Percentiles rank a stretch among this genome's conserved stretches.
Evolutionary conservation across 352 stramenopile genomes (phyloP).

Genomic region (Salisapilia sapeloensis): DNA sequence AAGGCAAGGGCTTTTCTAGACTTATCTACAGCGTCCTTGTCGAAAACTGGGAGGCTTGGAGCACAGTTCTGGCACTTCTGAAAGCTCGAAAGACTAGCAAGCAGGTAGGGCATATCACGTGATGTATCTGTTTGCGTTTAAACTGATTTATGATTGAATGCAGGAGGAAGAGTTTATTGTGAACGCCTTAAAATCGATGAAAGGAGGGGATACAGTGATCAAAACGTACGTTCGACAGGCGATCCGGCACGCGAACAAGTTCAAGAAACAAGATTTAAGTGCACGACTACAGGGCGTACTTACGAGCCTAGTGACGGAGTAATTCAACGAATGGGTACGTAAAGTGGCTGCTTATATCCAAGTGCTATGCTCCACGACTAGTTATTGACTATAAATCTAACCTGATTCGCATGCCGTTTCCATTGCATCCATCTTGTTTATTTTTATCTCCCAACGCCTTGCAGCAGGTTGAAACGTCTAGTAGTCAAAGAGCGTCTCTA

Average conservation of each 20-base stretch:
- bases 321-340: no score
- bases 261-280: conserved; percentile 48
- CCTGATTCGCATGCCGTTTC: no score
- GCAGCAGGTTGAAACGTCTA: no score
- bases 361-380: no score
- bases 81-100: conserved; percentile 48
- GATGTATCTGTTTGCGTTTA: neutral
- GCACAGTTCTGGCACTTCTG: conserved; percentile 64
- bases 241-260: conserved; percentile 36
- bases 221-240: conserved; percentile 61
- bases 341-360: no score
- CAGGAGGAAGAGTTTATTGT: conserved; percentile 72
- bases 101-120: conserved; percentile 15
- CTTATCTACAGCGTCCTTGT: conserved; percentile 61
- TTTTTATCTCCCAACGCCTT: no score
- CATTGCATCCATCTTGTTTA: no score
- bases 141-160: neutral
- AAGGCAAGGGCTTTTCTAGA: conserved; percentile 38
- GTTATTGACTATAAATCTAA: no score
- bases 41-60: conserved; percentile 76
- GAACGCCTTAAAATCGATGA: conserved; percentile 48
- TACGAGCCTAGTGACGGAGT: no score
- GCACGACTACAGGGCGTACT: conserved; percentile 22
- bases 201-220: conserved; percentile 31
- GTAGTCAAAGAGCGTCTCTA: no score